Percentiles rank a stretch among this genome's conserved stretches.
Conservation (phyloP, 805 yeast genomes). For the Kockiozyma suomiensis region DNA sequence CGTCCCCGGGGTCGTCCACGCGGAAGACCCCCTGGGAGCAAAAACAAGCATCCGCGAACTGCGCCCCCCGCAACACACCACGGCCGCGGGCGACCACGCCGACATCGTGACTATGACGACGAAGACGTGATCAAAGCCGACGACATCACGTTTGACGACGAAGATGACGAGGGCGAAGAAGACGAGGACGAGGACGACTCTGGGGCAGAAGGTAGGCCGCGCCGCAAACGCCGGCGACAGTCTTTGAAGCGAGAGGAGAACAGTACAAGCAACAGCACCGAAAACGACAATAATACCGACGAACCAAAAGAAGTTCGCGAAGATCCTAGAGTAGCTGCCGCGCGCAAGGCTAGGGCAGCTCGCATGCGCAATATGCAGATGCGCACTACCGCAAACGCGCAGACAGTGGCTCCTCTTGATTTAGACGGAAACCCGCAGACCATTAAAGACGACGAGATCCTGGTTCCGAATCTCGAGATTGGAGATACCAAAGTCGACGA, state of each 20-base stretch:
- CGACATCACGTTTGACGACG: slow-evolving; percentile 22
- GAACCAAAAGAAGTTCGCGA: slow-evolving; percentile 29
- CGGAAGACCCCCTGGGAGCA: slow-evolving; percentile 44
- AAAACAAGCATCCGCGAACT: slow-evolving; percentile 35
- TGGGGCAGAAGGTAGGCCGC: slow-evolving; percentile 1
- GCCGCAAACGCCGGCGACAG: slow-evolving; percentile 13
- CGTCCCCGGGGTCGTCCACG: slow-evolving; percentile 38
- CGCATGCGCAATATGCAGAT: slow-evolving; percentile 25
- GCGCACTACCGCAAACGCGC: slow-evolving; percentile 41
- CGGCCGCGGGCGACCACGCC: slow-evolving; percentile 20
- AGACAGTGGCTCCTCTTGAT: slow-evolving; percentile 56
- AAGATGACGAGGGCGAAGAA: slow-evolving; percentile 22
- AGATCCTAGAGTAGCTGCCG: slow-evolving; percentile 33
- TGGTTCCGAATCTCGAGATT: slow-evolving; percentile 70
- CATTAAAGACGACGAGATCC: slow-evolving; percentile 75
- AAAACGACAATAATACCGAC: slow-evolving; percentile 10
- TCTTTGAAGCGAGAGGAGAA: not conserved
- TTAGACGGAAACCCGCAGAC: slow-evolving; percentile 68
- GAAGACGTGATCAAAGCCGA: slow-evolving; percentile 26
- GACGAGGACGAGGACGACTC: slow-evolving; percentile 21
- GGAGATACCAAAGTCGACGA: slow-evolving; percentile 75
- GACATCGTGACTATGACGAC: slow-evolving; percentile 31
- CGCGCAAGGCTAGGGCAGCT: slow-evolving; percentile 33
- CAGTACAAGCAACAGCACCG: slow-evolving; percentile 1
- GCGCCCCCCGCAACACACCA: slow-evolving; percentile 14